These are phyloP conservation scores for Durio zibethinus DNA, from an alignment of 345 rosid genomes.

Conservation along the genomic window DNA sequence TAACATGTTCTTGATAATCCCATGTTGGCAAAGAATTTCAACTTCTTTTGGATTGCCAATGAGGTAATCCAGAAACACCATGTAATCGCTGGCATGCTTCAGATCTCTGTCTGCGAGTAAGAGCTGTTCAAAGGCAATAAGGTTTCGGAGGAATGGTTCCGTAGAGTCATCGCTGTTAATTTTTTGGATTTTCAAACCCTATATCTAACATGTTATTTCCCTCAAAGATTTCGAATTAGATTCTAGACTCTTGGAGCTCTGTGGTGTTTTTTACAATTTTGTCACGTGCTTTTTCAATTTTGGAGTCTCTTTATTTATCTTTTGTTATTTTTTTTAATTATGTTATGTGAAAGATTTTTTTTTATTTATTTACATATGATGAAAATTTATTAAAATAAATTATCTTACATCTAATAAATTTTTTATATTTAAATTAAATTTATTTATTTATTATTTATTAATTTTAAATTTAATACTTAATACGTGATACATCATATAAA, in stretches of 20 bases:
- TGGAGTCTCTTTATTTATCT: too few species aligned
- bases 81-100: not conserved
- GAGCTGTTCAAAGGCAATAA: not conserved
- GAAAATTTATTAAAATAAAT: too few species aligned
- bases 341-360: too few species aligned
- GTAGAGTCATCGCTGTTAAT: not conserved
- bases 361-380: too few species aligned
- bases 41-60: not conserved
- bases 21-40: not conserved
- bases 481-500: not conserved
- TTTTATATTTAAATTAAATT: too few species aligned
- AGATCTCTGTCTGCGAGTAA: not conserved
- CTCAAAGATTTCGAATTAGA: slow-evolving; percentile 8
- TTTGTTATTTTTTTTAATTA: too few species aligned
- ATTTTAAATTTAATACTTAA: too few species aligned
- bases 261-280: too few species aligned
- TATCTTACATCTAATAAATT: too few species aligned
- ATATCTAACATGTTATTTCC: slow-evolving; percentile 13
- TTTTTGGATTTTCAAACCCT: slow-evolving; percentile 12
- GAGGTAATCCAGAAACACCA: not conserved
- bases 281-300: too few species aligned
- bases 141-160: slow-evolving; percentile 17
- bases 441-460: too few species aligned
- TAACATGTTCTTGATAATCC: not conserved
- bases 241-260: slow-evolving; percentile 27